Conservation (phyloP, 202 grass and related monocot species). For the Cymbopogon flexuosus region DNA sequence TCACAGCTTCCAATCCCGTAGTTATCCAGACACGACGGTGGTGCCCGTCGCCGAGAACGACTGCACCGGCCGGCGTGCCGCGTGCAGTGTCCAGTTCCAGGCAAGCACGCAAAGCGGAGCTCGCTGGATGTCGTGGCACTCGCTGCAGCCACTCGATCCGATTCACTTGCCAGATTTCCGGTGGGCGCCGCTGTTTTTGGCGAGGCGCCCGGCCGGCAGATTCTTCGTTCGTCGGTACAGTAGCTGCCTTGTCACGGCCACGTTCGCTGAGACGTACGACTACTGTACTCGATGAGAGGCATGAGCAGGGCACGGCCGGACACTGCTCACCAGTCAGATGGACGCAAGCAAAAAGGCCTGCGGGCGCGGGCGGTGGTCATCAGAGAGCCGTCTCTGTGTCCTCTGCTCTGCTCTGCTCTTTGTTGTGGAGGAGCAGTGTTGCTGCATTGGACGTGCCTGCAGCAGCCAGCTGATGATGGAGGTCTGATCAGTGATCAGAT, state of each 20-base stretch:
- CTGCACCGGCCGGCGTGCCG: background rate
- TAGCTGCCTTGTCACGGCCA: background rate
- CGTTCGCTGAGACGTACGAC: background rate
- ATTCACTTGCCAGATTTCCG: slow-evolving; percentile 3
- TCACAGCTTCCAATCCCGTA: background rate
- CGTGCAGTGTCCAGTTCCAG: too few species aligned
- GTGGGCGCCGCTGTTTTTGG: background rate
- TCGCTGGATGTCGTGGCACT: slow-evolving; percentile 13
- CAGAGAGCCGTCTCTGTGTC: too few species aligned
- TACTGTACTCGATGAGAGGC: too few species aligned
- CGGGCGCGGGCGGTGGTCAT: too few species aligned
- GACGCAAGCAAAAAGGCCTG: too few species aligned
- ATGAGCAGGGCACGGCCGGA: too few species aligned
- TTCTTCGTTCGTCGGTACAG: background rate
- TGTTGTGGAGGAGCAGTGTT: background rate
- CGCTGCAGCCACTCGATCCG: slow-evolving; percentile 20
- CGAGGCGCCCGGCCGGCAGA: background rate
- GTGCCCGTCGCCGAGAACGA: slow-evolving; percentile 22
- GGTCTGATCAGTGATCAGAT: too few species aligned
- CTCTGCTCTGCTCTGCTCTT: too few species aligned
- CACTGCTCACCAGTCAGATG: too few species aligned
- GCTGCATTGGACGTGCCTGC: background rate
- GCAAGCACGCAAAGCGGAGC: too few species aligned
- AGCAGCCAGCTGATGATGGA: too few species aligned
- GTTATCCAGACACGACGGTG: background rate